phyloP scores from a whole-genome alignment of 768 basidiomycete species.

The Phylloporus arenicola region DNA sequence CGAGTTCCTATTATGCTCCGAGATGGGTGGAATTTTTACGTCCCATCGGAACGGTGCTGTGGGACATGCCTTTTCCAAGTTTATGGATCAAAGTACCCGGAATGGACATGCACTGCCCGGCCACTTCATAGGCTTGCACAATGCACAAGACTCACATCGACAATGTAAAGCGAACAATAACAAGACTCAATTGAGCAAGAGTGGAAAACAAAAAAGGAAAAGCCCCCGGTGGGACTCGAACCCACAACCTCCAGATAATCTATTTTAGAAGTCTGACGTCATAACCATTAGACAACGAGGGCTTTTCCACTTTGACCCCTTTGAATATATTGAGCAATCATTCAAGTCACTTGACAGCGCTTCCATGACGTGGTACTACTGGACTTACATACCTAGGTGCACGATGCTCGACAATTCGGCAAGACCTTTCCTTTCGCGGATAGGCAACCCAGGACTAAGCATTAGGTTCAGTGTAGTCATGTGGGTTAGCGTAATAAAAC shows the following conservation, averaged over 20 bases:
- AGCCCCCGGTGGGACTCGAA: constrained; percentile 85
- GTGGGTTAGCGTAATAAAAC: neutral
- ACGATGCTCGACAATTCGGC: no score
- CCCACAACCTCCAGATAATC: constrained; percentile 82
- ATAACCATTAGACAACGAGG: constrained; percentile 88
- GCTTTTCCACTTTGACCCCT: constrained; percentile 26
- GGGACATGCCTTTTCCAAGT: constrained; percentile 8
- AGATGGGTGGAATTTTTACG: constrained; percentile 20
- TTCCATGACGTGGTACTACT: no score
- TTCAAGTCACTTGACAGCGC: no score
- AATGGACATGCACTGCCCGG: neutral
- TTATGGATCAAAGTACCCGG: constrained; percentile 3
- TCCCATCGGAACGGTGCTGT: constrained; percentile 5
- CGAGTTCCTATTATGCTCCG: neutral
- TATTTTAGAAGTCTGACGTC: constrained; percentile 87
- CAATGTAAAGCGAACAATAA: neutral
- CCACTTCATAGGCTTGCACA: neutral
- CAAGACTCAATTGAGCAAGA: neutral
- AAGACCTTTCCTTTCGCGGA: neutral
- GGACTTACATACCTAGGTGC: no score
- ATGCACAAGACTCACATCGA: neutral
- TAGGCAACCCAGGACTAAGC: neutral
- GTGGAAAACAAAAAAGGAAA: constrained; percentile 6
- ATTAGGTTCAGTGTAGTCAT: neutral
- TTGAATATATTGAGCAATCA: neutral